Base-by-base conservation (phyloP, 2,329 filamentous ascomycete genomes). In the Nakataea oryzae region DNA sequence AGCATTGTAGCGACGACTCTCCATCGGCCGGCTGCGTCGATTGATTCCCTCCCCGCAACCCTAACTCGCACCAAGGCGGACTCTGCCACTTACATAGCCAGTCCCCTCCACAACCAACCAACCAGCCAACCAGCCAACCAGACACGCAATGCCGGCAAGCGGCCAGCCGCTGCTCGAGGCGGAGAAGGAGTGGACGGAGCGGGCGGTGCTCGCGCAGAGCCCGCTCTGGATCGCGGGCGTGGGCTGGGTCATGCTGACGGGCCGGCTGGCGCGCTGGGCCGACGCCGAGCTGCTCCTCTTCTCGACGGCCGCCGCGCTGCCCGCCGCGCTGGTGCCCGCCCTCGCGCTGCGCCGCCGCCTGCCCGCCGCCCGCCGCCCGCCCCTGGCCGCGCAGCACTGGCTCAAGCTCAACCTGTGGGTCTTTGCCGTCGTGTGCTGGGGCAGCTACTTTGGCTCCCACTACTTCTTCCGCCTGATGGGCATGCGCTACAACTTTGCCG, bases 391-490 rank as follows among this genome's bases (percentile, higher is more conserved):
- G 2, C 57, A 41, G 14, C 65, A 66, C 64, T 63, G 62, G 62
- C 28, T 65, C 59, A 65, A 64, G 58, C 63, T 66, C 54, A 64
- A 66, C 63, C 9, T 63, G 29, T 66, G 64, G 62, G 56, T 65
- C 28, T 57, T 50, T 21, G 58, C 64, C n/a, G 47, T 66, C 27
- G 65, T 66, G 14, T 34, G n/a, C 26, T 65, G 63, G 59, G 65
- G 65, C 21, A 66, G 61, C 21, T 66, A 66, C 61, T 62, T 65
- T 29, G 65, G 65, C 1, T 63, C 65, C 21, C 61, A 63, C 41
- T 66, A 66, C 61, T 66, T 66, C 61, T 66, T 66, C 57, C 61
- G 65, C n/a, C 62, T 65, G n/a, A 66, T 66, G 65, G 61, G 62
- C 7, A 66, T 66, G 65, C 57, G 61, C 24, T 66, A 66, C 60